Conservation (phyloP, 768 basidiomycete species). For the Boletus insuetus region DNA sequence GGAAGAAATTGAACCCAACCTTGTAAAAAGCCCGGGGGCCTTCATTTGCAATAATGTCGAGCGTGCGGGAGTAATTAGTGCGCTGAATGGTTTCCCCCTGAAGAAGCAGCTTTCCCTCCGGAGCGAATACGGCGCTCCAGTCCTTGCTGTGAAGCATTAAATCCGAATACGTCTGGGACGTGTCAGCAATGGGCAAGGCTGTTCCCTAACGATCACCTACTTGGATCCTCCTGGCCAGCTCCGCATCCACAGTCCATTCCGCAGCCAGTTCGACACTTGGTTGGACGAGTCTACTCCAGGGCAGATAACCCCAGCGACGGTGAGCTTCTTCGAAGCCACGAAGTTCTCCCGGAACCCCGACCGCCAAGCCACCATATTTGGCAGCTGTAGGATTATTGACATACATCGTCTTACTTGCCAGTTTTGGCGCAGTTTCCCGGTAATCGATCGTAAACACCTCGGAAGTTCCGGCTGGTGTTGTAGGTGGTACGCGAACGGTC, state of each 20-base stretch:
- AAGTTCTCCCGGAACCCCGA: constrained; percentile 92
- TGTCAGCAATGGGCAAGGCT: background rate
- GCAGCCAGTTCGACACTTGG: constrained; percentile 73
- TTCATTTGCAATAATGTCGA: constrained; percentile 66
- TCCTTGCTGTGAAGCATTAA: constrained; percentile 67
- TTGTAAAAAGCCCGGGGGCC: constrained; percentile 85
- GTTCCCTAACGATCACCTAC: constrained; percentile 37
- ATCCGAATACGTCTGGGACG: constrained; percentile 39
- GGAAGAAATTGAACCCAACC: constrained; percentile 35
- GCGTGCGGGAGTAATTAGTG: constrained; percentile 73
- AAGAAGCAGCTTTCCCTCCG: constrained; percentile 62
- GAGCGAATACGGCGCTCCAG: constrained; percentile 84
- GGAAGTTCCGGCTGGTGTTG: constrained; percentile 39
- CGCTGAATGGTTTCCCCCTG: constrained; percentile 76
- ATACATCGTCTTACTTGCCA: constrained; percentile 79
- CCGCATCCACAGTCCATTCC: constrained; percentile 77
- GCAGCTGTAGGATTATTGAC: constrained; percentile 48
- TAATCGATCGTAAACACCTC: constrained; percentile 80
- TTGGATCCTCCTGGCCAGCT: constrained; percentile 71
- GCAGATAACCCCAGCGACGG: constrained; percentile 73
- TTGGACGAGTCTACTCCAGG: constrained; percentile 75
- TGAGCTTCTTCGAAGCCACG: constrained; percentile 85
- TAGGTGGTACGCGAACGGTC: constrained; percentile 73
- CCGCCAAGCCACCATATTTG: constrained; percentile 73
- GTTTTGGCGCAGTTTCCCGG: constrained; percentile 79